Conservation (phyloP, 176 grass and related monocot species). For the Pontederia crassipes region DNA sequence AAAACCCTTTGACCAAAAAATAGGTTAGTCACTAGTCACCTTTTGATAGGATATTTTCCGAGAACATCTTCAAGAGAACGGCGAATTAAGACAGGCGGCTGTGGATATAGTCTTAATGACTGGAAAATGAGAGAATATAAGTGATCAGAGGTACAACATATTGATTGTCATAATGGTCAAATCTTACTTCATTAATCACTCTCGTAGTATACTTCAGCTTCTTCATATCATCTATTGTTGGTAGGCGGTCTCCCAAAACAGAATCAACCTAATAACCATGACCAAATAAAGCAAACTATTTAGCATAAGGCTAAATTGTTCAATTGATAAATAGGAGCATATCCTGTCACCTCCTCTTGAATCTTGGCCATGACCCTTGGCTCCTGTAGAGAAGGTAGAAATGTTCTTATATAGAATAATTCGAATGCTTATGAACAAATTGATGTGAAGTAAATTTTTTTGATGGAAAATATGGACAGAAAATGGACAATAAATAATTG, state of each 20-base stretch:
- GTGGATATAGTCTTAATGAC: constrained; percentile 93
- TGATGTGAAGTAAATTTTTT: neutral
- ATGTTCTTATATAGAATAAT: neutral
- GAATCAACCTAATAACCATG: constrained; percentile 57
- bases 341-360: constrained; percentile 65
- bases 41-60: constrained; percentile 67
- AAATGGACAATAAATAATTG: neutral
- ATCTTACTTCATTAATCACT: constrained; percentile 91
- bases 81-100: constrained; percentile 88
- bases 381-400: constrained; percentile 41
- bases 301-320: neutral
- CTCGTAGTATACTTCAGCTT: constrained; percentile 87
- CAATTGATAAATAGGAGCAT: neutral
- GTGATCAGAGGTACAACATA: constrained; percentile 7
- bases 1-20: neutral
- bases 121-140: constrained; percentile 30
- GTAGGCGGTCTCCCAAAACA: constrained; percentile 64
- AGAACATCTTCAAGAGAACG: constrained; percentile 77
- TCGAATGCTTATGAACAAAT: too few species aligned
- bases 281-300: constrained; percentile 7
- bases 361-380: constrained; percentile 77
- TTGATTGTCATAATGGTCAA: neutral
- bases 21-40: constrained; percentile 31
- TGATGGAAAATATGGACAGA: neutral
- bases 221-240: constrained; percentile 75